Percentiles rank a stretch among this genome's conserved stretches.
phyloP scores from a whole-genome alignment of 164 flowering plant species.

The Euptelea pleiosperma region DNA sequence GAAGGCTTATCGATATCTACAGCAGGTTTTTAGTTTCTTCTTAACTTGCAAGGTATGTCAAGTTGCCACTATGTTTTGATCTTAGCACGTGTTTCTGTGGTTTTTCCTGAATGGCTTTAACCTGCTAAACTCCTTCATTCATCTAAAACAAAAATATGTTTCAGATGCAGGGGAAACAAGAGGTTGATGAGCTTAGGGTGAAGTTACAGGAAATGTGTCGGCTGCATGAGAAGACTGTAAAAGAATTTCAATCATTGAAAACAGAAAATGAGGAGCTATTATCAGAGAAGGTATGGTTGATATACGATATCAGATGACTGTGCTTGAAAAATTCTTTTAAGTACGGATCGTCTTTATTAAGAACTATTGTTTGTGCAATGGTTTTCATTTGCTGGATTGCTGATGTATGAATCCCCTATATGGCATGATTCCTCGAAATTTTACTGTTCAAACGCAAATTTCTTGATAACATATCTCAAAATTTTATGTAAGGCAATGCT shows the following conservation, averaged over 20 bases:
- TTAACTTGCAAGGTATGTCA: not conserved
- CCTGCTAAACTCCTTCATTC: not conserved
- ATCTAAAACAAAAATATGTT: not conserved
- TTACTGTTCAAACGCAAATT: not conserved
- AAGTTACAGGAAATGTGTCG: conserved; percentile 34
- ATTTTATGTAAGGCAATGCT: conserved; percentile 35
- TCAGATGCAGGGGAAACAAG: conserved; percentile 32
- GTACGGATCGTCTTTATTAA: not conserved
- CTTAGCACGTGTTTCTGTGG: not conserved
- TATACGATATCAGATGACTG: conserved; percentile 3
- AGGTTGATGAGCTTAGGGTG: conserved; percentile 31
- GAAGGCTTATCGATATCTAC: too few relatives aligned
- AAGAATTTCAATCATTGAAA: conserved; percentile 47
- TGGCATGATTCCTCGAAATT: not conserved
- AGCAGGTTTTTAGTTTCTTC: not conserved
- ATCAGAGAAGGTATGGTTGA: conserved; percentile 51
- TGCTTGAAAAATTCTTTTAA: not conserved
- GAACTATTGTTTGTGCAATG: too few relatives aligned
- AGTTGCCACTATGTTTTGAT: not conserved
- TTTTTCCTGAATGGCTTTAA: not conserved
- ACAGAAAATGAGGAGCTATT: conserved; percentile 36
- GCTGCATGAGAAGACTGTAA: conserved; percentile 36
- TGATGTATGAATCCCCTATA: not conserved
- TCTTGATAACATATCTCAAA: not conserved
- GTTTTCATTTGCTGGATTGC: too few relatives aligned